phyloP scores from a whole-genome alignment of 1,284 basidiomycete species.

The Volvariella surrecta region DNA sequence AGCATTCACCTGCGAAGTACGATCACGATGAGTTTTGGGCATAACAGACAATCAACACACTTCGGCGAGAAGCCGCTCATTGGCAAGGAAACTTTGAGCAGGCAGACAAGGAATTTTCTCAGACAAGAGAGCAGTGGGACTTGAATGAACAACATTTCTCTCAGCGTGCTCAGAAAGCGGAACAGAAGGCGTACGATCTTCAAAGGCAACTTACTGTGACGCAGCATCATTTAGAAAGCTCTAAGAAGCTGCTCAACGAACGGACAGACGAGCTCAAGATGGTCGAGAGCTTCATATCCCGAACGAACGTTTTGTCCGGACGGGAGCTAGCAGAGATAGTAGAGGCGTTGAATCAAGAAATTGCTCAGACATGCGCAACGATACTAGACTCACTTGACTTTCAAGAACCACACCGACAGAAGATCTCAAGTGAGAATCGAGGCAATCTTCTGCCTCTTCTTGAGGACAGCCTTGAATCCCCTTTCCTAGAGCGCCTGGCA shows the following conservation, averaged over 20 bases:
- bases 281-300: constrained; percentile 29
- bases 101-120: too few relatives aligned
- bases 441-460: too few relatives aligned
- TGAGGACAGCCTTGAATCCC: too few relatives aligned
- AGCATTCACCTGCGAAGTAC: too few relatives aligned
- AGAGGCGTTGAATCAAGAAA: constrained; percentile 8
- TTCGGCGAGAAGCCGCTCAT: too few relatives aligned
- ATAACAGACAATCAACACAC: too few relatives aligned
- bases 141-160: too few relatives aligned
- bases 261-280: constrained; percentile 18
- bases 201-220: background rate
- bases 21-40: too few relatives aligned
- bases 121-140: too few relatives aligned
- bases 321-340: constrained; percentile 5
- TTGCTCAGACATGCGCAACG: constrained; percentile 9
- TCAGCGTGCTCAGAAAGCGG: too few relatives aligned
- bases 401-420: background rate
- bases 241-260: constrained; percentile 3
- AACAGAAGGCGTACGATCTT: constrained; percentile 3
- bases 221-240: background rate
- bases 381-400: constrained; percentile 7
- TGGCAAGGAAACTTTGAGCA: too few relatives aligned
- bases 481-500: too few relatives aligned
- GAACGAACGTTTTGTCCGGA: constrained; percentile 1
- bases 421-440: background rate